A percentile compares a stretch with the other conserved stretches of the same genome.
These are phyloP conservation scores for Mucor mucedo DNA, from an alignment of 371 early-diverging fungal species.

Conservation along the genomic window DNA sequence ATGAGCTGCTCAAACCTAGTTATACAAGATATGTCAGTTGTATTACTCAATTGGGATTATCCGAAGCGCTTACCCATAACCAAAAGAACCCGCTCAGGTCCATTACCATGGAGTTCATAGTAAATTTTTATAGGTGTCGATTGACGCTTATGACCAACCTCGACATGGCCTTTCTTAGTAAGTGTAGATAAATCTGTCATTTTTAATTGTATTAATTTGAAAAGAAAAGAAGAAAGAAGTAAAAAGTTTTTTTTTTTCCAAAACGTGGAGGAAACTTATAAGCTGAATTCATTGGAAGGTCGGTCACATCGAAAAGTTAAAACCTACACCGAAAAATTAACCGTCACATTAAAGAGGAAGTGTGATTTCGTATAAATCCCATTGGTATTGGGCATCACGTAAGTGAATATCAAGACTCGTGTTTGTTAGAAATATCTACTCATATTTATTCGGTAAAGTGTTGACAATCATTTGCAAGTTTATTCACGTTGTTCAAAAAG, in stretches of 20 bases:
- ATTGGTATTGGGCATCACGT: too few relatives aligned
- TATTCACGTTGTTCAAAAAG: too few relatives aligned
- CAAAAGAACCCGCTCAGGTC: constrained; percentile 63
- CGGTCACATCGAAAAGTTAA: too few relatives aligned
- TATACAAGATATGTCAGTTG: neutral
- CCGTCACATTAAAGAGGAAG: too few relatives aligned
- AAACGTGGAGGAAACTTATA: too few relatives aligned
- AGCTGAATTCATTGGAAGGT: too few relatives aligned
- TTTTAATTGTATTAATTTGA: neutral
- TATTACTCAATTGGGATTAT: neutral
- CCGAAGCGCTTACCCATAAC: constrained; percentile 58
- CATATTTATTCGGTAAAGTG: too few relatives aligned
- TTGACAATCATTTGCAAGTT: too few relatives aligned
- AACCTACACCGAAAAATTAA: too few relatives aligned
- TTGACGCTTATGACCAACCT: constrained; percentile 30
- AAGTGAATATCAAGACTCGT: too few relatives aligned
- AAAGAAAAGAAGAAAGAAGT: neutral
- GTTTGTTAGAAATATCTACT: too few relatives aligned
- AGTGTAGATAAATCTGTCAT: constrained; percentile 14
- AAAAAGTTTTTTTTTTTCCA: neutral
- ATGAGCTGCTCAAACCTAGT: constrained; percentile 50
- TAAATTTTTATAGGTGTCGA: constrained; percentile 48
- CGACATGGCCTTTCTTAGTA: constrained; percentile 28
- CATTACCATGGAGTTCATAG: constrained; percentile 77
- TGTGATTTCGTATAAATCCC: too few relatives aligned